A percentile compares a stretch with the other conserved stretches of the same genome.
phyloP scores from a whole-genome alignment of 2,329 filamentous ascomycete species.

The Fusarium denticulatum region DNA sequence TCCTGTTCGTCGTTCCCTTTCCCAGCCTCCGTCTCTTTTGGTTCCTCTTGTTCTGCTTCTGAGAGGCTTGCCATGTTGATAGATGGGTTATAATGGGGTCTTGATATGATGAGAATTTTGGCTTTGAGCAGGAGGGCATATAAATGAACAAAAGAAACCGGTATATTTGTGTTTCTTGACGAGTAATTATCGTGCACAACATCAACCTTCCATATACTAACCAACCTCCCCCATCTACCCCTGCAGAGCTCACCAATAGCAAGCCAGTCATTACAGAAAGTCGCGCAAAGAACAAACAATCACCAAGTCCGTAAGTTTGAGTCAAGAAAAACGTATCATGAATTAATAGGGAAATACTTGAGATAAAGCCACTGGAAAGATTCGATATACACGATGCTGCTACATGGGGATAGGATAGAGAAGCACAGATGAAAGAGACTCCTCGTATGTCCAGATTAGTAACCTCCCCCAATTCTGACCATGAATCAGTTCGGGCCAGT shows the following conservation, averaged over 20 bases:
- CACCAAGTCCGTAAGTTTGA: fast-evolving
- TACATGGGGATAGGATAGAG: no score
- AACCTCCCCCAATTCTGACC: fast-evolving
- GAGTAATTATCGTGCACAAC: neutral
- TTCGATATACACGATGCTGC: neutral
- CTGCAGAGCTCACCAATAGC: neutral
- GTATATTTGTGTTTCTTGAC: neutral
- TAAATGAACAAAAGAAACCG: fast-evolving
- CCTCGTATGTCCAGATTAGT: neutral
- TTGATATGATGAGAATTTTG: neutral
- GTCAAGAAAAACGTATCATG: fast-evolving
- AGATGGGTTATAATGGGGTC: fast-evolving
- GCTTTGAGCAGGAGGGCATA: fast-evolving
- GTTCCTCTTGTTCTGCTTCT: neutral
- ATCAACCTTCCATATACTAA: fast-evolving
- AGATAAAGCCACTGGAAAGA: fast-evolving
- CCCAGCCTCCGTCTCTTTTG: neutral
- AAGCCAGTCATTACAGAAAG: neutral
- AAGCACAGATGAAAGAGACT: no score
- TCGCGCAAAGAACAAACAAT: neutral
- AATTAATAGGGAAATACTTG: fast-evolving
- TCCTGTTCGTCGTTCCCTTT: neutral
- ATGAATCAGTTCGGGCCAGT: neutral
- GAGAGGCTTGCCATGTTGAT: neutral
- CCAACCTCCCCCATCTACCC: neutral